A percentile compares a stretch with the other conserved stretches of the same genome.
Evolutionary conservation across 768 basidiomycete genomes (phyloP).

Genomic region (Boletus subcaerulescens): DNA sequence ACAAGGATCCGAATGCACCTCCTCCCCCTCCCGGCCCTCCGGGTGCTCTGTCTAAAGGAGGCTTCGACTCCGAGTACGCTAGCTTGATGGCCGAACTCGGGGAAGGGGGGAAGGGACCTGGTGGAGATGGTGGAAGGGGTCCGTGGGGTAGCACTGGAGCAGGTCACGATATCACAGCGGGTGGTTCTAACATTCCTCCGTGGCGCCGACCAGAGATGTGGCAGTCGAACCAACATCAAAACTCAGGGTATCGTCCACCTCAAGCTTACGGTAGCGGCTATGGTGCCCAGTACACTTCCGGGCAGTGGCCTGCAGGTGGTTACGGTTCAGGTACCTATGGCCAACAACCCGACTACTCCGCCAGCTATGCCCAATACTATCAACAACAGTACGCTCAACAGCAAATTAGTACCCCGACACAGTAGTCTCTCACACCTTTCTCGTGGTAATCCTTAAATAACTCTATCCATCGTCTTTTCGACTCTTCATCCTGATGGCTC

Average conservation of each 20-base stretch:
- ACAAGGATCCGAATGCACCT: constrained; percentile 80
- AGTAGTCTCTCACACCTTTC: constrained; percentile 22
- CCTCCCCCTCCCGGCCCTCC: constrained; percentile 41
- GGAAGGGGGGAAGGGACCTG: constrained; percentile 62
- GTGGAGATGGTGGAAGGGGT: constrained; percentile 51
- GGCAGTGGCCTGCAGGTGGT: constrained; percentile 37
- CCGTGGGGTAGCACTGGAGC: constrained; percentile 68
- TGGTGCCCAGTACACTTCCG: constrained; percentile 40
- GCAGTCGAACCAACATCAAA: constrained; percentile 59
- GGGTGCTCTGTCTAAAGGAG: constrained; percentile 53
- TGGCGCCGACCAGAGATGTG: constrained; percentile 91
- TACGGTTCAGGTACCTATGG: constrained; percentile 34
- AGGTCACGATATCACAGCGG: constrained; percentile 50
- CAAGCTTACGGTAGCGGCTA: constrained; percentile 54
- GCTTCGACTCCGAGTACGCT: constrained; percentile 97
- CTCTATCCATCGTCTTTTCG: constrained; percentile 13
- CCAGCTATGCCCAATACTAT: constrained; percentile 83
- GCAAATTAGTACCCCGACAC: constrained; percentile 47
- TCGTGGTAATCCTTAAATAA: constrained; percentile 28
- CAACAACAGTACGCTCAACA: constrained; percentile 85
- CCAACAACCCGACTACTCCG: constrained; percentile 62
- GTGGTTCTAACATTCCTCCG: constrained; percentile 79
- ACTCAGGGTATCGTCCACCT: constrained; percentile 65
- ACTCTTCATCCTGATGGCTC: constrained; percentile 15
- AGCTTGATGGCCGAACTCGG: constrained; percentile 97